phyloP scores from a whole-genome alignment of 441 rosid species.

The Adansonia gregorii region DNA sequence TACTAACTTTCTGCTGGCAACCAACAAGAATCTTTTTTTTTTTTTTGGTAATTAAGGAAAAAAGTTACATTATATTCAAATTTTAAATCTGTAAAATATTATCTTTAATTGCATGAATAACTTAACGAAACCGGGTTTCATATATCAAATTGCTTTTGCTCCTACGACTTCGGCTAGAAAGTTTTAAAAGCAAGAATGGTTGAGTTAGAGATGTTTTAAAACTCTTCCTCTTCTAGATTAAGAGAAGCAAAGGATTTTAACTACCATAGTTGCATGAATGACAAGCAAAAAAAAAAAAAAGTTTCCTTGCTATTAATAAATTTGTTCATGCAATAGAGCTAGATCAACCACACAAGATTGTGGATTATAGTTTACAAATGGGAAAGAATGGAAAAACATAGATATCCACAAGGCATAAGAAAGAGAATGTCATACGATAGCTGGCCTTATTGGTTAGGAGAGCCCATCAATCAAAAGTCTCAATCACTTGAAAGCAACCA shows the following conservation, averaged over 20 bases:
- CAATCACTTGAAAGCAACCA: slow-evolving; percentile 27
- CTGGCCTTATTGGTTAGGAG: slow-evolving; percentile 26
- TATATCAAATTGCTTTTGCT: neutral
- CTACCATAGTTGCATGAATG: slow-evolving; percentile 16
- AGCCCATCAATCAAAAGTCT: slow-evolving; percentile 10
- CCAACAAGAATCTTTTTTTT: neutral
- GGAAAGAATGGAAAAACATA: slow-evolving; percentile 23
- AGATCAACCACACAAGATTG: neutral
- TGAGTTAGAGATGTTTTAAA: slow-evolving; percentile 15
- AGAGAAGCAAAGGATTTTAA: slow-evolving; percentile 6
- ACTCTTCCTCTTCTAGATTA: slow-evolving; percentile 13
- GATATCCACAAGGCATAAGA: slow-evolving; percentile 35
- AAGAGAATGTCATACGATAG: slow-evolving; percentile 32
- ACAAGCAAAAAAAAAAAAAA: slow-evolving; percentile 3
- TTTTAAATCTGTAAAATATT: too few species aligned
- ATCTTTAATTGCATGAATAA: too few species aligned
- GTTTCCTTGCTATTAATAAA: neutral
- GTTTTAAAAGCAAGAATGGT: neutral
- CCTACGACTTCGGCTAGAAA: neutral
- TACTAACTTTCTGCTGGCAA: neutral
- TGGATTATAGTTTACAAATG: slow-evolving; percentile 15
- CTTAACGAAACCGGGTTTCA: too few species aligned
- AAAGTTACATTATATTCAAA: too few species aligned
- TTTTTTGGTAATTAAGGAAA: too few species aligned
- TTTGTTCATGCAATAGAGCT: slow-evolving; percentile 9